Evolutionary conservation across 805 yeast genomes (phyloP), one percentile per base, ranked within the genome.

Genomic region (Saturnispora zaruensis): DNA sequence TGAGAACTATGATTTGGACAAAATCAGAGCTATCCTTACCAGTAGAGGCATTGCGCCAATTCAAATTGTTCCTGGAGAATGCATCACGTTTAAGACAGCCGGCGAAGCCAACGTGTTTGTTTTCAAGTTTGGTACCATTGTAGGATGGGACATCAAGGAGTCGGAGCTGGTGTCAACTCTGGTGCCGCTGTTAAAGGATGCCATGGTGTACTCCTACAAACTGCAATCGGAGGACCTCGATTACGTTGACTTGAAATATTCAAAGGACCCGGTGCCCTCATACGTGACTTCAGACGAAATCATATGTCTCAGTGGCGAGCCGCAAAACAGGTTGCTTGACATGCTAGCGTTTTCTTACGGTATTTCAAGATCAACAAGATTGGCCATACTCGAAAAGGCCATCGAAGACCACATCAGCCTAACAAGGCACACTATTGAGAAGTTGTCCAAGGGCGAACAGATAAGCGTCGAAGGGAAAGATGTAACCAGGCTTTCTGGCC

Each of bases 321-420:
- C 71, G 7, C 67, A 72, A n/a, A 72, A 77, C 53, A 72, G 76
- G 36, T 58, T 83, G 33, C 66, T 86, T 36, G 95, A 88, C 59
- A 87, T 84, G 67, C 84, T 89, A 8, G 96, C 96, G 0, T 89
- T 89, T 65, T 83, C 96, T 2, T 82, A 87, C 48, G 96, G 96
- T 0, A 68, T 90, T 30, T 83, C 96, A 0, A 68, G 96, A 57
- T 86, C 95, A 2, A 89, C 97, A 0, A 77, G 93, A 60, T 70
- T 90, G 41, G 89, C 96, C 0, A 80, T 88, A 1, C 65, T 90
- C 36, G 97, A 90, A 63, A 72, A 75, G 24, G 73, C 82, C 4
- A 68, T 88, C 40, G 96, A 89, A 56, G 68, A 74, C 25, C 85
- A 84, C 58, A 76, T 87, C n/a, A 66, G 63, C 33, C 63, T 77